These are phyloP conservation scores for Boletales sp. DNA, from an alignment of 768 basidiomycete genomes.

Conservation along the genomic window DNA sequence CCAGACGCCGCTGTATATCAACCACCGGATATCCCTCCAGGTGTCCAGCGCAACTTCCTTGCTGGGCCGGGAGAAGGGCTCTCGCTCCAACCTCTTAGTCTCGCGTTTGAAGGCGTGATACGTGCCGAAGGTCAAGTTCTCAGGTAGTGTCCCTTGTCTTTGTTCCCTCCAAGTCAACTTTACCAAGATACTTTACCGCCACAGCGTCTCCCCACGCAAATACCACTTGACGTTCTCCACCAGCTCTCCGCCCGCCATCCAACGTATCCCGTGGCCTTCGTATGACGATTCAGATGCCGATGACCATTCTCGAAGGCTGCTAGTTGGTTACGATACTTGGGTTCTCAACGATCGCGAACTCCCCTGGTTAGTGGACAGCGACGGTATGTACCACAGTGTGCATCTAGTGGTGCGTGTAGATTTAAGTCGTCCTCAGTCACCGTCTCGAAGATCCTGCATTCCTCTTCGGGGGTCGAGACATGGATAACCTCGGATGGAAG, in stretches of 20 bases:
- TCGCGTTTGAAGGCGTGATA: slow-evolving; percentile 80
- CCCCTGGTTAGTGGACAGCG: slow-evolving; percentile 69
- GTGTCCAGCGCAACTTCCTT: slow-evolving; percentile 64
- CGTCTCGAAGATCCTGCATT: slow-evolving; percentile 61
- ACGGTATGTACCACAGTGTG: slow-evolving; percentile 46
- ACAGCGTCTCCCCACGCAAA: slow-evolving; percentile 72
- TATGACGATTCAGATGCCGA: slow-evolving; percentile 40
- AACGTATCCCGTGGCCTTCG: slow-evolving; percentile 81
- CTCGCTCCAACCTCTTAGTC: slow-evolving; percentile 60
- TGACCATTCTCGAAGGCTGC: slow-evolving; percentile 30
- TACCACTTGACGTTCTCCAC: slow-evolving; percentile 73
- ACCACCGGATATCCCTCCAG: slow-evolving; percentile 43
- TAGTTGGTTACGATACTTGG: slow-evolving; percentile 67
- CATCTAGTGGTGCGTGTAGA: neutral
- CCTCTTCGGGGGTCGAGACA: slow-evolving; percentile 60
- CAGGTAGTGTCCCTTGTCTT: slow-evolving; percentile 42
- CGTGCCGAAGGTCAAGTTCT: slow-evolving; percentile 71
- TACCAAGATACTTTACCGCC: neutral
- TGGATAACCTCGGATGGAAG: slow-evolving; percentile 87
- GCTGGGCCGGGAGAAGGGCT: slow-evolving; percentile 79
- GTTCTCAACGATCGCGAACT: slow-evolving; percentile 60
- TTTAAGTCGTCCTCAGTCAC: slow-evolving; percentile 41
- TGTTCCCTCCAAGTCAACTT: neutral
- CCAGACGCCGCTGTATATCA: slow-evolving; percentile 54
- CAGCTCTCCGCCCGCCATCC: slow-evolving; percentile 66